phyloP scores from a whole-genome alignment of 257 asterid species.

The Nicotiana undulata region DNA sequence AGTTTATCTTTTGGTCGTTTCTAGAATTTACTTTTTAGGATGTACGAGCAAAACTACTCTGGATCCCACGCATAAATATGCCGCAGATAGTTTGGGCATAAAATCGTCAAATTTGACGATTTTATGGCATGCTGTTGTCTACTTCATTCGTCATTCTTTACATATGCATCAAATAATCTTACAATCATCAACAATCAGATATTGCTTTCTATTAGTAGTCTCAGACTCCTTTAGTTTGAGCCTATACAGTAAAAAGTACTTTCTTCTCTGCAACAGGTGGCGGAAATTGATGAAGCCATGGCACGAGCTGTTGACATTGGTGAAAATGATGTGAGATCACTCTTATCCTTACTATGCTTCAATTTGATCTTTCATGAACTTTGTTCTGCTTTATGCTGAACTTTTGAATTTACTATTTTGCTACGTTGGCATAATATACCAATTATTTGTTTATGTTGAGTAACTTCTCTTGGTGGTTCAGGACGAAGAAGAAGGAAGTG shows the following conservation, averaged over 20 bases:
- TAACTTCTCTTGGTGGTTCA: constrained; percentile 16
- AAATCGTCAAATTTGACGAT: background rate
- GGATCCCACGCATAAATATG: background rate
- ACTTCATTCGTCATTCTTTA: background rate
- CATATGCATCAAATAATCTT: background rate
- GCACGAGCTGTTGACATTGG: constrained; percentile 96
- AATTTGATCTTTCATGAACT: background rate
- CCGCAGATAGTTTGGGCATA: background rate
- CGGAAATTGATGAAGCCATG: constrained; percentile 93
- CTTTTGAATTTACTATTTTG: background rate
- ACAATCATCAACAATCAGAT: background rate
- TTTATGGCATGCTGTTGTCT: background rate
- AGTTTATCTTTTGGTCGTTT: background rate
- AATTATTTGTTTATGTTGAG: constrained; percentile 3
- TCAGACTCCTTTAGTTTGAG: background rate
- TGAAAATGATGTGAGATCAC: constrained; percentile 68
- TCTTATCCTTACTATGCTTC: background rate
- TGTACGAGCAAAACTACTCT: constrained; percentile 1
- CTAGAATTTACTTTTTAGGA: background rate
- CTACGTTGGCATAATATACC: background rate
- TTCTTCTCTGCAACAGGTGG: constrained; percentile 35
- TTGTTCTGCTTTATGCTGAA: background rate
- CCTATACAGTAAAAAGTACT: constrained; percentile 6
- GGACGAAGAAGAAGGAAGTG: constrained; percentile 86
- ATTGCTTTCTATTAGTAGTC: background rate